Percentiles rank a stretch among this genome's conserved stretches.
phyloP scores from a whole-genome alignment of 1,284 basidiomycete genomes.

The Sanghuangporus sanghuang region DNA sequence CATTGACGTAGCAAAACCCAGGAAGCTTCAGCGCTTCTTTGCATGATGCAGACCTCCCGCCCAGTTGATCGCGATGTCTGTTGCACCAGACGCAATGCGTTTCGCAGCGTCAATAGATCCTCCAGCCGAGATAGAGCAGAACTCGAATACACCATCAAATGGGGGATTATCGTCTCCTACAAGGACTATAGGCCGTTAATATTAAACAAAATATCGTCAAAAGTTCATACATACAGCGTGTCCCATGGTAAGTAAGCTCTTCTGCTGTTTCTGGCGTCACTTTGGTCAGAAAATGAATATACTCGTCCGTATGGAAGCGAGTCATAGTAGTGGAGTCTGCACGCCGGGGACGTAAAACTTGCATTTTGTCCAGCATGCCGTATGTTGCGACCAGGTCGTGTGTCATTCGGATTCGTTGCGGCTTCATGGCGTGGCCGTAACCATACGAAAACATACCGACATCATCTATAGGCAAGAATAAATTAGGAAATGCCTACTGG shows the following conservation, averaged over 20 bases:
- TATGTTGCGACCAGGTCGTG: constrained; percentile 91
- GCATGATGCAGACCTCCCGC: constrained; percentile 97
- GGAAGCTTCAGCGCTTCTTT: constrained; percentile 93
- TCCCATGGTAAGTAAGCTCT: constrained; percentile 79
- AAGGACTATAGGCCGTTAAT: constrained; percentile 47
- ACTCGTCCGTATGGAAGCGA: constrained; percentile 96
- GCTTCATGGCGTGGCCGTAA: constrained; percentile 91
- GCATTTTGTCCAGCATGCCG: constrained; percentile 87
- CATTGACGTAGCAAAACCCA: constrained; percentile 99
- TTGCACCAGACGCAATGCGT: constrained; percentile 72
- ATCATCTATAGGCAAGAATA: constrained; percentile 45
- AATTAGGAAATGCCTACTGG: neutral
- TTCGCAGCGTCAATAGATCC: constrained; percentile 89
- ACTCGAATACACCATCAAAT: constrained; percentile 96
- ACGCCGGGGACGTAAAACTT: constrained; percentile 82
- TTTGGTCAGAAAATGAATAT: constrained; percentile 84
- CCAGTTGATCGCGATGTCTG: constrained; percentile 97
- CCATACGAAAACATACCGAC: constrained; percentile 87
- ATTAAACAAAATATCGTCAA: neutral
- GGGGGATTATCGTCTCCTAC: constrained; percentile 95
- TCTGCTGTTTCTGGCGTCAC: constrained; percentile 88
- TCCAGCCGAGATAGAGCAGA: constrained; percentile 94
- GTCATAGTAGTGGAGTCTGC: constrained; percentile 84
- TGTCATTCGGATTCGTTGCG: constrained; percentile 88
- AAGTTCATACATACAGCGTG: constrained; percentile 60